Conservation (phyloP, 2,329 filamentous ascomycete genomes). For the Huntiella abstrusa region DNA sequence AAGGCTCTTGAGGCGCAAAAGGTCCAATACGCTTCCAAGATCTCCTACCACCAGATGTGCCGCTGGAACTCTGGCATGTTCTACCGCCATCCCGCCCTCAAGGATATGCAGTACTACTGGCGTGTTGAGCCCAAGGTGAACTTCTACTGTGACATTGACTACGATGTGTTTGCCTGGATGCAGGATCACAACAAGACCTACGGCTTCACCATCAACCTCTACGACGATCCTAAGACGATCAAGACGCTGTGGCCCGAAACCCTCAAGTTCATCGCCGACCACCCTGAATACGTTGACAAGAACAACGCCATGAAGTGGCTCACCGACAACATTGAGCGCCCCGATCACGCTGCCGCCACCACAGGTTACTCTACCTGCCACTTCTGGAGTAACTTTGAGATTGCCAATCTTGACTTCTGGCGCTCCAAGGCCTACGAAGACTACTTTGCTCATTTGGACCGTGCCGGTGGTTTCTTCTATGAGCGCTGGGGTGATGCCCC, state of each 20-base stretch:
- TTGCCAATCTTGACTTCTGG: constrained; percentile 87
- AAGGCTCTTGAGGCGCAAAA: constrained; percentile 64
- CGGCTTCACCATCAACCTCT: constrained; percentile 94
- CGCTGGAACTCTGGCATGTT: constrained; percentile 97
- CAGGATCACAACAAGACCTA: constrained; percentile 97
- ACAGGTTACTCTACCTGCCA: constrained; percentile 96
- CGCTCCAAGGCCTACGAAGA: constrained; percentile 76
- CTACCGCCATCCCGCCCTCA: constrained; percentile 83
- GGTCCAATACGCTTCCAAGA: constrained; percentile 76
- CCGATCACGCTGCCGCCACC: constrained; percentile 60
- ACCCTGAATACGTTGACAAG: constrained; percentile 60
- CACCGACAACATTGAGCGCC: constrained; percentile 56
- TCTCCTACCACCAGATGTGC: constrained; percentile 97
- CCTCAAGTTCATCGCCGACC: constrained; percentile 67
- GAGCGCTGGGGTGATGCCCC: constrained; percentile 97
- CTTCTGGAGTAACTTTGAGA: constrained; percentile 99
- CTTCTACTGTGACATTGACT: constrained; percentile 98
- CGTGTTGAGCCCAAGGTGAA: constrained; percentile 95
- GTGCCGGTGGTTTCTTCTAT: constrained; percentile 93
- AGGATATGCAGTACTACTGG: constrained; percentile 83
- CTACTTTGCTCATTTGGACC: constrained; percentile 89
- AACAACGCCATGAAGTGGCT: constrained; percentile 84
- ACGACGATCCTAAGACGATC: constrained; percentile 76
- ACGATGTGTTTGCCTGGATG: constrained; percentile 98
- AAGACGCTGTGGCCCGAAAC: constrained; percentile 91